phyloP scores from a whole-genome alignment of 352 stramenopile genomes.

The Phytopythium vexans region DNA sequence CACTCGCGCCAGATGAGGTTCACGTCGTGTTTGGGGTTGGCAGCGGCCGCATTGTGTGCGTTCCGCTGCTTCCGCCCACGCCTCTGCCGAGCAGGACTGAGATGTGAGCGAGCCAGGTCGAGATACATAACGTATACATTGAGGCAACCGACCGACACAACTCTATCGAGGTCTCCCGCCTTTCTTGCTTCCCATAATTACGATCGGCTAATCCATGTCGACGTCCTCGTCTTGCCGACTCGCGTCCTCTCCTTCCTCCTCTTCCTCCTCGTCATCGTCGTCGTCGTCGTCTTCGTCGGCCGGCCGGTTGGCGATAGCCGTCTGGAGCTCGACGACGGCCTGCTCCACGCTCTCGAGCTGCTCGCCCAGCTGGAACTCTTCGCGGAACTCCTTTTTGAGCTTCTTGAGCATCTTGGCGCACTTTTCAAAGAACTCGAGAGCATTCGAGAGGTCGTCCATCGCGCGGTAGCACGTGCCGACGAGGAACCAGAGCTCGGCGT shows the following conservation, averaged over 20 bases:
- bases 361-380: slow-evolving; percentile 71
- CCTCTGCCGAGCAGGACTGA: slow-evolving; percentile 7
- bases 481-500: slow-evolving; percentile 89
- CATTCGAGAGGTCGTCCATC: slow-evolving; percentile 75
- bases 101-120: slow-evolving; percentile 14
- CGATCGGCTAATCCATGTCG: slow-evolving; percentile 76
- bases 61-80: slow-evolving; percentile 33
- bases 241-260: slow-evolving; percentile 20
- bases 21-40: slow-evolving; percentile 71
- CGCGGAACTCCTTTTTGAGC: slow-evolving; percentile 66
- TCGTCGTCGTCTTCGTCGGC: slow-evolving; percentile 51
- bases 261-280: slow-evolving; percentile 41
- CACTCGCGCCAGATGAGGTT: slow-evolving; percentile 69
- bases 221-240: slow-evolving; percentile 60
- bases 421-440: slow-evolving; percentile 86
- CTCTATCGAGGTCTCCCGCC: slow-evolving; percentile 25
- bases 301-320: slow-evolving; percentile 52
- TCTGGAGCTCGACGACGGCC: slow-evolving; percentile 49
- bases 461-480: slow-evolving; percentile 85
- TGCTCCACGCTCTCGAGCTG: slow-evolving; percentile 79
- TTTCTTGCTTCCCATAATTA: slow-evolving; percentile 11
- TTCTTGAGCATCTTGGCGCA: slow-evolving; percentile 77
- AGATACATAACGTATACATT: slow-evolving; percentile 40
- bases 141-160: neutral
- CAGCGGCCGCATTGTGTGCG: slow-evolving; percentile 44